A percentile compares a stretch with the other conserved stretches of the same genome.
Evolutionary conservation across 2,329 filamentous ascomycete genomes (phyloP).

Genomic region (Aspergillus quadrilineatus): DNA sequence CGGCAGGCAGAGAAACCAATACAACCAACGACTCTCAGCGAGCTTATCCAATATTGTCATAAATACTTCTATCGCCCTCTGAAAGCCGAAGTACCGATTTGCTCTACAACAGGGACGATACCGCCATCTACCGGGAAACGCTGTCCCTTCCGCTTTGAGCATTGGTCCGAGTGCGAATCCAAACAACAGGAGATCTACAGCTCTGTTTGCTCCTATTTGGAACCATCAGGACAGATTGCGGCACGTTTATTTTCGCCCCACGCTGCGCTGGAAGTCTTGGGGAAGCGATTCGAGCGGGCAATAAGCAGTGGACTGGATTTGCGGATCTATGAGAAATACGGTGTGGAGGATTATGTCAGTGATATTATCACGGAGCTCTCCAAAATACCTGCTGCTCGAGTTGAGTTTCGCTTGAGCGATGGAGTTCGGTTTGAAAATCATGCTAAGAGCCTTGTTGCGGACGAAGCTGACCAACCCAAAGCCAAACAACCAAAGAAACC

Average conservation of each 20-base stretch:
- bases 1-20: too few species aligned
- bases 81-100: background rate
- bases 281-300: background rate
- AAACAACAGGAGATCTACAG: background rate
- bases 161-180: background rate
- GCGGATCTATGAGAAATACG: background rate
- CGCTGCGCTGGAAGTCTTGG: background rate
- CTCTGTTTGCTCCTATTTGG: background rate
- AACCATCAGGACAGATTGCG: background rate
- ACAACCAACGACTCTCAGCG: too few species aligned
- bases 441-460: too few species aligned
- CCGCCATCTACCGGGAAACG: background rate
- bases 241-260: background rate
- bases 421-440: too few species aligned
- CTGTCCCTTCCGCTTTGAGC: background rate
- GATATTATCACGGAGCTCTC: background rate
- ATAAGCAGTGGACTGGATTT: background rate
- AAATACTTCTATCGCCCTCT: too few species aligned
- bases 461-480: too few species aligned
- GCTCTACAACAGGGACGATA: background rate
- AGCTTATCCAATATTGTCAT: too few species aligned
- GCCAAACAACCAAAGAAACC: too few species aligned
- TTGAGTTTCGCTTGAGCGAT: background rate
- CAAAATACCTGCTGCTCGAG: background rate
- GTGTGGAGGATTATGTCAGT: background rate